Percentiles rank a stretch among this genome's conserved stretches.
Evolutionary conservation across 306 rosid genomes (phyloP).

Genomic region (Trifolium pratense): DNA sequence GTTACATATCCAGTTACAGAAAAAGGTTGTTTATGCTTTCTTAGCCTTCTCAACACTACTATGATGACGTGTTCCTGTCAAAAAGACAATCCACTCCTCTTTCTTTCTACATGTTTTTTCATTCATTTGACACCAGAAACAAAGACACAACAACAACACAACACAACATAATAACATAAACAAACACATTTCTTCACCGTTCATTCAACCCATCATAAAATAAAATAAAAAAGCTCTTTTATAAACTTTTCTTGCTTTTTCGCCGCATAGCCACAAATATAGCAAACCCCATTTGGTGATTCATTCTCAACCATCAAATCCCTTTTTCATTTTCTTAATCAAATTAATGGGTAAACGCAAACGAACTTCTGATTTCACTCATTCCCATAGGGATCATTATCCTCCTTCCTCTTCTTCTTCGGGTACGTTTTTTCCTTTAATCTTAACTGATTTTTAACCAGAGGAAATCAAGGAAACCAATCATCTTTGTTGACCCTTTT

Average conservation of each 20-base stretch:
- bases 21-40: conserved; percentile 12
- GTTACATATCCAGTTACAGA: conserved; percentile 2
- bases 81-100: conserved; percentile 2
- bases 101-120: background rate
- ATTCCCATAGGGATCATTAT: conserved; percentile 49
- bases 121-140: conserved; percentile 12
- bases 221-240: background rate
- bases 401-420: conserved; percentile 39
- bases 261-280: conserved; percentile 57
- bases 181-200: conserved; percentile 42
- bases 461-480: too few species aligned
- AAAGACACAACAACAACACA: conserved; percentile 16
- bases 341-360: conserved; percentile 67
- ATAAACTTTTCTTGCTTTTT: conserved; percentile 31
- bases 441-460: too few species aligned
- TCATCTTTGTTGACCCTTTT: background rate
- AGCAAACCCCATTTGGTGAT: conserved; percentile 32
- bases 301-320: conserved; percentile 48
- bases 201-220: conserved; percentile 17
- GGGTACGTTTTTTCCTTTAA: conserved; percentile 48
- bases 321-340: background rate
- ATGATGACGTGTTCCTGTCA: conserved; percentile 39
- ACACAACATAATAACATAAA: too few species aligned
- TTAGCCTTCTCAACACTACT: background rate
- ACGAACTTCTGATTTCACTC: conserved; percentile 62